Evolutionary conservation across 2,329 filamentous ascomycete species (phyloP).

Genomic region (Cladosporium austrohemisphaericum): DNA sequence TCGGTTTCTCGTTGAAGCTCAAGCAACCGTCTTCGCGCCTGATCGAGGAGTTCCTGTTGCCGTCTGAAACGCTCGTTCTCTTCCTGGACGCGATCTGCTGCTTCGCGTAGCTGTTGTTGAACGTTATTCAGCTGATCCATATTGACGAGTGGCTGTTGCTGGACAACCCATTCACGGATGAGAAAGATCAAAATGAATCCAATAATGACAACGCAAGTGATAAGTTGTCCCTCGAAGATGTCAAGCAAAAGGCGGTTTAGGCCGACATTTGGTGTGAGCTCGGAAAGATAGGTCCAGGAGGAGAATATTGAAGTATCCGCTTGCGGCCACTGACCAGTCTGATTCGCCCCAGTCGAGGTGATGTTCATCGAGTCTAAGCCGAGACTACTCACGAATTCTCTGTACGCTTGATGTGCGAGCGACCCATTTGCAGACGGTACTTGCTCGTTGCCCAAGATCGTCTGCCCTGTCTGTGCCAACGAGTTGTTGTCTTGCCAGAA

Average conservation of each 20-base stretch:
- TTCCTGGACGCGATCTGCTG: conserved; percentile 28
- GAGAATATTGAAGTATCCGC: conserved; percentile 29
- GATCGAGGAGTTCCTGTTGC: conserved; percentile 29
- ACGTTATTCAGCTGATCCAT: conserved; percentile 26
- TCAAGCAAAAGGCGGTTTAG: conserved; percentile 78
- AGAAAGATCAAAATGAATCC: conserved; percentile 96
- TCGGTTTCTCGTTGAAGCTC: conserved; percentile 25
- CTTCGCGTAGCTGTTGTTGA: conserved; percentile 23
- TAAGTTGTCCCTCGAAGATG: conserved; percentile 86
- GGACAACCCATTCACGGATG: conserved; percentile 95
- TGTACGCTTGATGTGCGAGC: neutral
- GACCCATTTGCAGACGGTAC: neutral
- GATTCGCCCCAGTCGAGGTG: neutral
- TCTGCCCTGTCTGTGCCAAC: conserved; percentile 12
- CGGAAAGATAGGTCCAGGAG: conserved; percentile 47
- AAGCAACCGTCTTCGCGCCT: conserved; percentile 23
- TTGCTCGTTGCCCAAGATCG: conserved; percentile 9
- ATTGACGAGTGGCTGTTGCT: conserved; percentile 91
- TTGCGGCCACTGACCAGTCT: conserved; percentile 14
- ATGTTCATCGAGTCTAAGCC: neutral
- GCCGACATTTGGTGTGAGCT: conserved; percentile 63
- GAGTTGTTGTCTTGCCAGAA: conserved; percentile 15
- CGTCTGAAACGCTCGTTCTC: conserved; percentile 24
- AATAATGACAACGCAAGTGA: conserved; percentile 85
- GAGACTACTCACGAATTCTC: neutral